phyloP scores from a whole-genome alignment of 2,329 filamentous ascomycete species.

The Furcasterigmium sp. region DNA sequence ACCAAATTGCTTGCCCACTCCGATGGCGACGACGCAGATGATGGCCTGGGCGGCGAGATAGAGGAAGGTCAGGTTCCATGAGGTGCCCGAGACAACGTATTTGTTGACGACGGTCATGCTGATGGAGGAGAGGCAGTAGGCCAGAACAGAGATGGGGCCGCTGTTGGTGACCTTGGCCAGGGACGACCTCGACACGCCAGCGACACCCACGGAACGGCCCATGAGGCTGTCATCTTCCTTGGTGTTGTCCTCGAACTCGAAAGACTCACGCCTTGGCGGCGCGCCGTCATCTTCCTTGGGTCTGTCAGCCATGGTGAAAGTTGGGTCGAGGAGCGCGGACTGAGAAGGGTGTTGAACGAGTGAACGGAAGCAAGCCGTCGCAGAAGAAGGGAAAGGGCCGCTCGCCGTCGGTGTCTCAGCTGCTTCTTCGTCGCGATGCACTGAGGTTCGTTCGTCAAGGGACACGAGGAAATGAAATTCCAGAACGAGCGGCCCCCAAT shows the following conservation, averaged over 20 bases:
- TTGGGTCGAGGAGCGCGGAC: neutral
- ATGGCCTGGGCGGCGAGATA: conserved; percentile 86
- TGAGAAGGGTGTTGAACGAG: neutral
- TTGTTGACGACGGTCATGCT: conserved; percentile 99
- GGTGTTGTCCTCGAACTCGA: neutral
- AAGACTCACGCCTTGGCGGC: neutral
- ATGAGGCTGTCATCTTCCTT: conserved; percentile 2
- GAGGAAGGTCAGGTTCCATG: conserved; percentile 97
- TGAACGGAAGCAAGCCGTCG: neutral
- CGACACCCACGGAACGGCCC: neutral
- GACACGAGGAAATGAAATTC: too few relatives aligned
- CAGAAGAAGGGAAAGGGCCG: neutral
- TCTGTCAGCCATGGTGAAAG: neutral
- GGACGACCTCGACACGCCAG: neutral
- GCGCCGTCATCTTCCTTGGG: neutral
- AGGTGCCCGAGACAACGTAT: conserved; percentile 85
- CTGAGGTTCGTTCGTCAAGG: too few relatives aligned
- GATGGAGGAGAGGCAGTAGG: conserved; percentile 95
- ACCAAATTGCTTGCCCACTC: conserved; percentile 72
- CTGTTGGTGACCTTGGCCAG: conserved; percentile 59
- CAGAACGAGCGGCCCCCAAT: too few relatives aligned
- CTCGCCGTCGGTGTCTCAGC: too few relatives aligned
- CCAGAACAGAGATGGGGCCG: conserved; percentile 73
- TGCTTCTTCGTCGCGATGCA: too few relatives aligned
- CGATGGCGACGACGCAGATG: conserved; percentile 62